Conservation (phyloP, 257 asterid species). For the Lycium barbarum region DNA sequence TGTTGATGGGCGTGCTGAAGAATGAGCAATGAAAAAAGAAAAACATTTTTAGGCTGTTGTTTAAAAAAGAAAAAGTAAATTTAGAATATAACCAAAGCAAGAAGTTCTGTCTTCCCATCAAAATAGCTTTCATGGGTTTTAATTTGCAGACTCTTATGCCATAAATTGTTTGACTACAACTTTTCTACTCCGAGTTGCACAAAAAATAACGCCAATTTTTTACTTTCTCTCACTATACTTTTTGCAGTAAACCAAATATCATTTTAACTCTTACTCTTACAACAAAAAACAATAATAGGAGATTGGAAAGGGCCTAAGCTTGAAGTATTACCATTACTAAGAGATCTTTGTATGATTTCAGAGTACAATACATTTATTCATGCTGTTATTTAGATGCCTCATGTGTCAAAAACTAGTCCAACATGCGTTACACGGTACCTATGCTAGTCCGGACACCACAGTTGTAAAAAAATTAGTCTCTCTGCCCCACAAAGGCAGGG, state of each 20-base stretch:
- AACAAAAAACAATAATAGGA: not conserved
- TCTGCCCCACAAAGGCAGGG: too few relatives aligned
- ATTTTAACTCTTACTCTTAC: not conserved
- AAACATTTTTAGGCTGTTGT: not conserved
- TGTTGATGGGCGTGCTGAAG: not conserved
- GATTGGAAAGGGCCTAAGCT: not conserved
- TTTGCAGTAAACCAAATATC: not conserved
- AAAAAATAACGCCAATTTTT: not conserved
- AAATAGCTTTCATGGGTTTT: constrained; percentile 4
- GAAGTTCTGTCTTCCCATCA: not conserved
- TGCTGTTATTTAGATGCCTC: not conserved
- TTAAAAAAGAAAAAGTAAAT: not conserved
- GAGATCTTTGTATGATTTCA: not conserved
- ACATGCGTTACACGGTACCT: not conserved
- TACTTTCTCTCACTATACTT: not conserved
- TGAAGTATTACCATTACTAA: not conserved
- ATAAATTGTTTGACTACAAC: not conserved
- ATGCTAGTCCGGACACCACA: not conserved
- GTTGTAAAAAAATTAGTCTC: not conserved
- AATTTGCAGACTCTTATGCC: constrained; percentile 2
- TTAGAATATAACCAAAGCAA: not conserved
- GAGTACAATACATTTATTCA: not conserved
- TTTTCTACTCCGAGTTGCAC: constrained; percentile 11
- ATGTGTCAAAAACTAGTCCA: not conserved
- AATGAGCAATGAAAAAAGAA: not conserved